These are phyloP conservation scores for Poterioochromonas sp. DNA, from an alignment of 352 stramenopile species.

Conservation along the genomic window DNA sequence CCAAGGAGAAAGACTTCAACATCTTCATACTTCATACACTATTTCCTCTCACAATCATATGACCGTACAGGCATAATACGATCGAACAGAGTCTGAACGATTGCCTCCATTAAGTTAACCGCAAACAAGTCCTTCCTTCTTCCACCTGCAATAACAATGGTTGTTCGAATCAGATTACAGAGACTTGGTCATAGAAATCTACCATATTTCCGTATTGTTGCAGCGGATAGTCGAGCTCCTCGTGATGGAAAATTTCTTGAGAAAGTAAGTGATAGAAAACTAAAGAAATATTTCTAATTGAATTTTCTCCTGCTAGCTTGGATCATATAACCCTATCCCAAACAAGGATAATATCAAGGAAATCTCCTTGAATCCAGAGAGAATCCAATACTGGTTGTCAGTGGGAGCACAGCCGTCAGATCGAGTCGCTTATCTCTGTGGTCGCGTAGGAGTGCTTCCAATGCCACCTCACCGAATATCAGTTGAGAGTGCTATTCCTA, in stretches of 20 bases:
- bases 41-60: too few relatives aligned
- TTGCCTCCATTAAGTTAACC: too few relatives aligned
- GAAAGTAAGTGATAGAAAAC: conserved; percentile 40
- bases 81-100: too few relatives aligned
- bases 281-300: background rate
- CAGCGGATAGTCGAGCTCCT: conserved; percentile 57
- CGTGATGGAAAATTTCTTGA: conserved; percentile 61
- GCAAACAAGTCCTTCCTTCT: too few relatives aligned
- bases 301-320: conserved; percentile 49
- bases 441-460: conserved; percentile 65
- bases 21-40: too few relatives aligned
- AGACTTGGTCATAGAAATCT: conserved; percentile 61
- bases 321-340: conserved; percentile 74
- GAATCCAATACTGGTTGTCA: conserved; percentile 62
- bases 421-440: conserved; percentile 65
- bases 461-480: conserved; percentile 43
- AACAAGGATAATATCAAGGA: conserved; percentile 64
- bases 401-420: conserved; percentile 67
- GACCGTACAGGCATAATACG: too few relatives aligned
- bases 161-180: conserved; percentile 64
- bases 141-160: too few relatives aligned
- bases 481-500: background rate
- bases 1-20: too few relatives aligned
- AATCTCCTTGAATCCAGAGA: conserved; percentile 65
- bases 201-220: conserved; percentile 75